Base-by-base conservation (phyloP, 2,329 filamentous ascomycete genomes). In the Claviceps maximensis region DNA sequence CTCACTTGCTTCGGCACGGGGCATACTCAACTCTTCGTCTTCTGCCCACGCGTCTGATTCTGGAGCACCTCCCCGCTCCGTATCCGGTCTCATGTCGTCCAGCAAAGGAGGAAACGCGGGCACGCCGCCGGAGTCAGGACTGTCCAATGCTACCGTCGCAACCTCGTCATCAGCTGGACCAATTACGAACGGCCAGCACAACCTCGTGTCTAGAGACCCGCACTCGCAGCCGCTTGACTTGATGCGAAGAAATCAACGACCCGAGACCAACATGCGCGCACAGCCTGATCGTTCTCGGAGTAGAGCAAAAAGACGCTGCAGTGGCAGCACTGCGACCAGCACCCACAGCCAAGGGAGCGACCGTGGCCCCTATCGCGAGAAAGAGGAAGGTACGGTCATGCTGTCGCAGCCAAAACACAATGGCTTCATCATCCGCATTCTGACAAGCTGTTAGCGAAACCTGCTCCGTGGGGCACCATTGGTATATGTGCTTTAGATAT, bases 401-500 rank as follows among this genome's bases (percentile, higher is more conserved):
- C 25, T 23, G 23, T 25, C 23, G 15, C 5, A 31, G 42, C 40
- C 40, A 15, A 15, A 36, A 42, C 40, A 15, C 13, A 38, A 47
- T 25, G 45, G 23, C 48, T 25, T 17, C 47, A 29, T 19, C 31
- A 19, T 27, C 13, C 25, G 38, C 13, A 31, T 47, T 56, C 68
- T 70, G 59, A 72, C 60, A 41, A 47, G 33, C 49, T 55, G 54
- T 53, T 47, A 74, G 70, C 66, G 29, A 83, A 81, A 65, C 78
- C 79, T 10, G 75, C 80, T 4, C 76, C 78, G 2, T 78, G 74
- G 66, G 82, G 82, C 45, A 75, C 83, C 49, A 95, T 98, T 63
- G 93, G 93, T 51, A 89, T 98, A 10, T 98, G 93, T 67, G 94
- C 93, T 23, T 75, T 98, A 54, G 93, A 98, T 70, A 80, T 91